phyloP scores from a whole-genome alignment of 441 rosid genomes.

The Viola pubescens region DNA sequence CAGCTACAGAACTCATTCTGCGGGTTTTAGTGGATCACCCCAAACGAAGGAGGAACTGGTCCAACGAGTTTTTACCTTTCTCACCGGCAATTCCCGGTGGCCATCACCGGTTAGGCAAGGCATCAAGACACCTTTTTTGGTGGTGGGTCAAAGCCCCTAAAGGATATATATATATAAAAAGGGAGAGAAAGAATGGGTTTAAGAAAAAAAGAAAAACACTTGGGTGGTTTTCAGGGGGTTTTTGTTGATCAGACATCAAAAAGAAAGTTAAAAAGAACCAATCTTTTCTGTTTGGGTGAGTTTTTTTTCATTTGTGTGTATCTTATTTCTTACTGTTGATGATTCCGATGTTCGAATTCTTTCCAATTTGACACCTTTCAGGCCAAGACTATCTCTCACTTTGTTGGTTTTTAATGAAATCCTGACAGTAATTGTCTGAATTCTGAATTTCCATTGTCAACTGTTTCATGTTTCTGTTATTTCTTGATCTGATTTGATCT shows the following conservation, averaged over 20 bases:
- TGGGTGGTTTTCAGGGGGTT: constrained; percentile 33
- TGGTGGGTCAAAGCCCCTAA: not conserved
- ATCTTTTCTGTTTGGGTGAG: not conserved
- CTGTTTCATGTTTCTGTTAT: not conserved
- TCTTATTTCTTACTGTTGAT: too few species aligned
- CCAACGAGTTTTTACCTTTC: constrained; percentile 18
- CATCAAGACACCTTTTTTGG: not conserved
- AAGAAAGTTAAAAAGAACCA: not conserved
- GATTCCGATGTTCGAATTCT: too few species aligned
- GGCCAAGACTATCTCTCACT: too few species aligned
- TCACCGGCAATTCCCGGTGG: constrained; percentile 27
- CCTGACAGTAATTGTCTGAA: not conserved
- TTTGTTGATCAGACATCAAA: constrained; percentile 28
- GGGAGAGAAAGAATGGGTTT: constrained; percentile 14
- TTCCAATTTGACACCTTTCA: too few species aligned
- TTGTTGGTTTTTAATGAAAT: too few species aligned
- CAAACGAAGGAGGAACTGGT: constrained; percentile 30
- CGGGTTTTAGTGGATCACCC: constrained; percentile 26
- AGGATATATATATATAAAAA: constrained; percentile 3
- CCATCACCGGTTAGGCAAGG: constrained; percentile 21
- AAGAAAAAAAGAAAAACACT: constrained; percentile 15
- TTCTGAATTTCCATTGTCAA: not conserved
- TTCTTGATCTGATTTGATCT: not conserved
- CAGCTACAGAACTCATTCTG: constrained; percentile 14
- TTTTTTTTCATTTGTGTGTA: not conserved